Evolutionary conservation across 176 grass and related monocot species (phyloP).

Genomic region (Eragrostis nindensis): DNA sequence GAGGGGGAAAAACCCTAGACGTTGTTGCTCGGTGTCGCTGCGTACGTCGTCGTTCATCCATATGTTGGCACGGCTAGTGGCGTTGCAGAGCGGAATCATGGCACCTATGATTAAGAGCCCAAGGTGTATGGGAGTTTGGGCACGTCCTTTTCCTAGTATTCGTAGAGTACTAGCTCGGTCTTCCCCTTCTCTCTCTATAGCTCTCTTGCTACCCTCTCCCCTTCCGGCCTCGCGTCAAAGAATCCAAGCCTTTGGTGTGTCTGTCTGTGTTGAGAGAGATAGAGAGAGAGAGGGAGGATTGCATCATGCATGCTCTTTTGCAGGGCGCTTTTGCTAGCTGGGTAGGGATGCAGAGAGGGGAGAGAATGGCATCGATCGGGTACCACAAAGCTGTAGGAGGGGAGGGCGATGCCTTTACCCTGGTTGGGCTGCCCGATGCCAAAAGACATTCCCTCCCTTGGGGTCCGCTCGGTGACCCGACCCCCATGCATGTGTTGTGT

Average conservation of each 20-base stretch:
- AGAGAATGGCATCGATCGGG: conserved; percentile 22
- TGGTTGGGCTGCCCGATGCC: conserved; percentile 44
- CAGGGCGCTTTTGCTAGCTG: conserved; percentile 18
- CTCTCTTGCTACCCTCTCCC: neutral
- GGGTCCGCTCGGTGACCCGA: conserved; percentile 12
- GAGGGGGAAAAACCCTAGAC: conserved; percentile 21
- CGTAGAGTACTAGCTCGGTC: neutral
- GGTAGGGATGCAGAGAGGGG: neutral
- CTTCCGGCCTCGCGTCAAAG: no score
- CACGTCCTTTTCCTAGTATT: conserved; percentile 27
- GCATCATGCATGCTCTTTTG: conserved; percentile 33
- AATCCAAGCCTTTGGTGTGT: conserved; percentile 7
- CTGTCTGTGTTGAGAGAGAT: neutral
- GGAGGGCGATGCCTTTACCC: neutral
- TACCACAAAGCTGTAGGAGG: neutral
- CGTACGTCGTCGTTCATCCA: no score
- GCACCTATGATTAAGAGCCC: conserved; percentile 60
- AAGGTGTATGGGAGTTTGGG: conserved; percentile 48
- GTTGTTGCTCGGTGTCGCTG: no score
- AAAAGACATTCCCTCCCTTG: conserved; percentile 64
- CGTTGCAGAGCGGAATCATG: conserved; percentile 49
- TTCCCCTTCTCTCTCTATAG: neutral
- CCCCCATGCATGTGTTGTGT: conserved; percentile 54
- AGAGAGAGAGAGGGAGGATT: neutral
- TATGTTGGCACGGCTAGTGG: neutral